These are phyloP conservation scores for Euphorbia corollata DNA, from an alignment of 441 rosid genomes.

Conservation along the genomic window DNA sequence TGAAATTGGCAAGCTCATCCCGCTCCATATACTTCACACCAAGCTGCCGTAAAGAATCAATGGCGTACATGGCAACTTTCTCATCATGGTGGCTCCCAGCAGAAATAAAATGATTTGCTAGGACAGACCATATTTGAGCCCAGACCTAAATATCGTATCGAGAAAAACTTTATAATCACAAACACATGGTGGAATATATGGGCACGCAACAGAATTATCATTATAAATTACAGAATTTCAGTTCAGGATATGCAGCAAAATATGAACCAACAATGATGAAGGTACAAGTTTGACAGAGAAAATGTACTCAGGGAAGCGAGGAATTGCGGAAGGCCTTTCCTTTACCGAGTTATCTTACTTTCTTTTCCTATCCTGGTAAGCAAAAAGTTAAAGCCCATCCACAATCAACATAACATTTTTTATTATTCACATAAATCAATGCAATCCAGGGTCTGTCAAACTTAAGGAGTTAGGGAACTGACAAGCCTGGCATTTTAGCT, in stretches of 20 bases:
- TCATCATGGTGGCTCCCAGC: conserved; percentile 98
- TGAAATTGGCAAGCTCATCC: conserved; percentile 90
- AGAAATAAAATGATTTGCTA: conserved; percentile 94
- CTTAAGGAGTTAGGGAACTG: neutral
- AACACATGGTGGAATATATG: neutral
- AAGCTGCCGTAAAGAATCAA: conserved; percentile 98
- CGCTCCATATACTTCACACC: conserved; percentile 98
- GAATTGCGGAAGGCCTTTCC: no score
- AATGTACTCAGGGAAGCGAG: neutral
- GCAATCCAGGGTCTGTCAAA: neutral
- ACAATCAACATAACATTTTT: neutral
- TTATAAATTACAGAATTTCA: neutral
- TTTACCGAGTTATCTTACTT: no score
- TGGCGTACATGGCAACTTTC: conserved; percentile 98
- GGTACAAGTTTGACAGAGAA: neutral
- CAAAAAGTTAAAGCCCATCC: conserved; percentile 4
- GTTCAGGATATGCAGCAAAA: neutral
- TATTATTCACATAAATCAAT: neutral
- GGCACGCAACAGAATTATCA: neutral
- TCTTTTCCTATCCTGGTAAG: neutral
- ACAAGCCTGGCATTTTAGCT: neutral
- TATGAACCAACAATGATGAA: neutral
- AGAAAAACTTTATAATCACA: conserved; percentile 17
- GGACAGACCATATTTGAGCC: conserved; percentile 98
- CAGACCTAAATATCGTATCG: conserved; percentile 66